Conservation (phyloP, 2,329 filamentous ascomycete genomes). For the Biscogniauxia mediterranea region DNA sequence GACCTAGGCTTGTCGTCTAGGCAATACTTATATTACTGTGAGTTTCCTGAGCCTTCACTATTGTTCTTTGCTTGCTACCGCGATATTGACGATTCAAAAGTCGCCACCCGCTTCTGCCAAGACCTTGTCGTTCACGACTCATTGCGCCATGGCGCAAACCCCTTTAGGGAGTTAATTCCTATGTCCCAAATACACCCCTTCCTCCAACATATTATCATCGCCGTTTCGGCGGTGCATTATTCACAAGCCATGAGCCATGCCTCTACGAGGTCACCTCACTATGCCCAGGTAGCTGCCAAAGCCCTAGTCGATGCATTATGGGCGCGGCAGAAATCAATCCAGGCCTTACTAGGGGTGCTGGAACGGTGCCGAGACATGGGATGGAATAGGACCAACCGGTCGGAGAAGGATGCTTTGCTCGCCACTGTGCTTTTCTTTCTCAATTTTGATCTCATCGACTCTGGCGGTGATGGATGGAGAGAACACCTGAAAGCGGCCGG, state of each 20-base stretch:
- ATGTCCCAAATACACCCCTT: conserved; percentile 45
- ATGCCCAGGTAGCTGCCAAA: conserved; percentile 26
- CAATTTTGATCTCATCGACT: conserved; percentile 51
- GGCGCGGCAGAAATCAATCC: conserved; percentile 47
- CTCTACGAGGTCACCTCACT: conserved; percentile 21
- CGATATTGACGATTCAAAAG: conserved; percentile 16
- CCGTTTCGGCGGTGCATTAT: conserved; percentile 49
- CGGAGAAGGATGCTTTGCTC: conserved; percentile 45
- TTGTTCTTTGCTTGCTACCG: background rate
- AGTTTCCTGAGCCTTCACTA: conserved; percentile 23
- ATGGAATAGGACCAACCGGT: conserved; percentile 33
- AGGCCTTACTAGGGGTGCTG: conserved; percentile 40
- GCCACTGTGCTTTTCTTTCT: conserved; percentile 51
- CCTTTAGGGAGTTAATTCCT: conserved; percentile 48
- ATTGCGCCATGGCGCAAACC: conserved; percentile 40
- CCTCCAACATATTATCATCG: conserved; percentile 48
- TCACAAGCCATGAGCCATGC: conserved; percentile 42
- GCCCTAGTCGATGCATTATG: conserved; percentile 46
- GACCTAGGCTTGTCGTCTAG: conserved; percentile 47
- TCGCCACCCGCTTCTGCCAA: conserved; percentile 43
- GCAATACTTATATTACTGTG: conserved; percentile 52
- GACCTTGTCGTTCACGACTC: conserved; percentile 52
- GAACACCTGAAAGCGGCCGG: conserved; percentile 46
- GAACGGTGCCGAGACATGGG: conserved; percentile 20
- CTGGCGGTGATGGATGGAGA: conserved; percentile 45